phyloP scores from a whole-genome alignment of 2,329 filamentous ascomycete genomes.

The Aspergillus uvarum region DNA sequence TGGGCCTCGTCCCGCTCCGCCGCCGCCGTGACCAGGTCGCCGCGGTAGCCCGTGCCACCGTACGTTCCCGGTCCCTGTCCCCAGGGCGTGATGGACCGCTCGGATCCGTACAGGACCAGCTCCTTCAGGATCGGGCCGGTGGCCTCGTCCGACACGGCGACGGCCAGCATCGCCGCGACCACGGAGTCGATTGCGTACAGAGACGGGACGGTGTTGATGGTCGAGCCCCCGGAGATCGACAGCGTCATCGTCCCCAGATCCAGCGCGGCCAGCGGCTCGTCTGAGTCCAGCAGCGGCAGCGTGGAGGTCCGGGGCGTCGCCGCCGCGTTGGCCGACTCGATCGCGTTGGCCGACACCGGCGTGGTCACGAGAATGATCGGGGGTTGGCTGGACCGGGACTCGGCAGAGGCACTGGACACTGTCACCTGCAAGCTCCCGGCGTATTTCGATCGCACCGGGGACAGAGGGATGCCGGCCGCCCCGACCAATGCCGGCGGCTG shows the following conservation, averaged over 20 bases:
- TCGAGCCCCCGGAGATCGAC: conserved; percentile 41
- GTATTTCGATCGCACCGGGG: conserved; percentile 30
- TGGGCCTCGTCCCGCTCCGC: conserved; percentile 46
- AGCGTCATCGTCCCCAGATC: conserved; percentile 45
- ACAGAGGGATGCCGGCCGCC: conserved; percentile 36
- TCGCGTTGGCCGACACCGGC: conserved; percentile 36
- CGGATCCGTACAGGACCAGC: conserved; percentile 33
- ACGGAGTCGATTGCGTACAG: conserved; percentile 51
- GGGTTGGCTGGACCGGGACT: conserved; percentile 19
- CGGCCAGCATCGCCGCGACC: conserved; percentile 46
- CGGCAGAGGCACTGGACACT: conserved; percentile 34
- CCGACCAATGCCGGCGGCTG: conserved; percentile 33
- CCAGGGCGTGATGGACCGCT: conserved; percentile 14
- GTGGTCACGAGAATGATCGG: conserved; percentile 42
- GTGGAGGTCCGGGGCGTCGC: conserved; percentile 40
- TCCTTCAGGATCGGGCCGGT: conserved; percentile 41
- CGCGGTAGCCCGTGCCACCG: conserved; percentile 24
- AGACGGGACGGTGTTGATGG: conserved; percentile 44
- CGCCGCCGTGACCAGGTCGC: conserved; percentile 37
- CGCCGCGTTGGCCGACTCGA: conserved; percentile 34
- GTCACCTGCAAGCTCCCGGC: conserved; percentile 44
- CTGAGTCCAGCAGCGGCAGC: conserved; percentile 39
- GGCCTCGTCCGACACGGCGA: conserved; percentile 45
- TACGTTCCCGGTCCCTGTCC: background rate
- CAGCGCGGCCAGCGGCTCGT: conserved; percentile 43